These are phyloP conservation scores for Cinnamomum micranthum DNA, from an alignment of 164 flowering plant genomes.

Conservation along the genomic window DNA sequence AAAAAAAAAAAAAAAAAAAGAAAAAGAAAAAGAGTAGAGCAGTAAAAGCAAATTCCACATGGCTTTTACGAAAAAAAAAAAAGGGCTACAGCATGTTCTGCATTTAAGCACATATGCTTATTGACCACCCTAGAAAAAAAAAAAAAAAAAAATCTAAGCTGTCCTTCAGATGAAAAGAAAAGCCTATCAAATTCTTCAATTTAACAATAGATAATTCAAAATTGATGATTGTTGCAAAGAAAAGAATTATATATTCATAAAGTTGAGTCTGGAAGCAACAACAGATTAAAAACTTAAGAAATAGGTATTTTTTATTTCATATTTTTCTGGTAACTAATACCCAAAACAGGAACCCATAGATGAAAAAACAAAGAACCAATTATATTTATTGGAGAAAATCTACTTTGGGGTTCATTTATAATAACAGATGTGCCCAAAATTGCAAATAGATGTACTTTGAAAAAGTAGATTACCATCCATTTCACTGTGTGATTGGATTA, in stretches of 20 bases:
- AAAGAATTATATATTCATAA: too few relatives aligned
- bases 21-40: too few relatives aligned
- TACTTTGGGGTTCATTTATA: not conserved
- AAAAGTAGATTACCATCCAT: not conserved
- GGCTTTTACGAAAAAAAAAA: too few relatives aligned
- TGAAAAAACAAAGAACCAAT: not conserved
- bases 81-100: too few relatives aligned
- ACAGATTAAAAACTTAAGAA: not conserved
- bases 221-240: not conserved
- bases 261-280: not conserved
- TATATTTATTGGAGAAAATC: not conserved
- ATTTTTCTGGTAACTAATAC: not conserved
- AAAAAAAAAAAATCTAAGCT: too few relatives aligned
- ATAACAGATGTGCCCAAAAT: not conserved
- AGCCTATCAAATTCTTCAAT: too few relatives aligned
- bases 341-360: not conserved
- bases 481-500: not conserved
- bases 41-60: too few relatives aligned
- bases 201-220: not conserved
- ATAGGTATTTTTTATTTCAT: too few relatives aligned
- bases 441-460: not conserved
- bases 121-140: too few relatives aligned
- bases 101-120: too few relatives aligned
- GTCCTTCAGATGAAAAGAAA: too few relatives aligned
- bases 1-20: too few relatives aligned